Evolutionary conservation across 1,139 yeast species (phyloP).

Genomic region (Kluyveromyces marxianus): DNA sequence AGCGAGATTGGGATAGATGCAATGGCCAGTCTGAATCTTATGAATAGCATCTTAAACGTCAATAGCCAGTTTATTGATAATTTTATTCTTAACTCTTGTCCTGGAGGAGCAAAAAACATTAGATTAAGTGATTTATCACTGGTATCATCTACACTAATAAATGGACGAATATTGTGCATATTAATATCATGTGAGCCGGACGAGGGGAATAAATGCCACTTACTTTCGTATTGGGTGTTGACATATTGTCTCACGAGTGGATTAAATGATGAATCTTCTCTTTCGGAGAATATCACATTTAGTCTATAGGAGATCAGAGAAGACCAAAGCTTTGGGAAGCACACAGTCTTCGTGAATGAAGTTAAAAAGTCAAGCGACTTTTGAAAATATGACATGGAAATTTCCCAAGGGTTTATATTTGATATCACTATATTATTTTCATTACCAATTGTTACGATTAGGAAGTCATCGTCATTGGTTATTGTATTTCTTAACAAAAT

Average conservation of each 20-base stretch:
- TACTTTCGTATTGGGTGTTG: constrained; percentile 63
- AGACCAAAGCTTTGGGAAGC: constrained; percentile 23
- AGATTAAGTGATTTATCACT: constrained; percentile 18
- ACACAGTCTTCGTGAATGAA: constrained; percentile 2
- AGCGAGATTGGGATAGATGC: constrained; percentile 51
- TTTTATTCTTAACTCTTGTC: constrained; percentile 29
- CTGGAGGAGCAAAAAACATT: constrained; percentile 26
- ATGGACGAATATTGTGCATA: constrained; percentile 77
- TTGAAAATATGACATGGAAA: neutral
- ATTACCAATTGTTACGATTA: constrained; percentile 13
- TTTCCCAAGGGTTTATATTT: constrained; percentile 7
- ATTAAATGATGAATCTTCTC: constrained; percentile 33
- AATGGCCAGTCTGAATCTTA: constrained; percentile 56
- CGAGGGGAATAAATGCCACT: constrained; percentile 57
- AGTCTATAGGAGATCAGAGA: constrained; percentile 24
- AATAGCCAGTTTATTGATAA: constrained; percentile 26
- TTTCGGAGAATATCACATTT: constrained; percentile 4
- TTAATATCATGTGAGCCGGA: constrained; percentile 35
- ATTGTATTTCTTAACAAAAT: constrained; percentile 4
- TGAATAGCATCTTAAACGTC: constrained; percentile 44
- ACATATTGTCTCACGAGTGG: constrained; percentile 65
- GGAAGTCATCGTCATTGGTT: constrained; percentile 33
- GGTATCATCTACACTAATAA: constrained; percentile 44
- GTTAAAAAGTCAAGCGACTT: neutral
- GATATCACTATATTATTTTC: neutral